Percentiles rank a stretch among this genome's conserved stretches.
These are phyloP conservation scores for Ashbya aceris DNA, from an alignment of 1,139 yeast genomes.

Conservation along the genomic window DNA sequence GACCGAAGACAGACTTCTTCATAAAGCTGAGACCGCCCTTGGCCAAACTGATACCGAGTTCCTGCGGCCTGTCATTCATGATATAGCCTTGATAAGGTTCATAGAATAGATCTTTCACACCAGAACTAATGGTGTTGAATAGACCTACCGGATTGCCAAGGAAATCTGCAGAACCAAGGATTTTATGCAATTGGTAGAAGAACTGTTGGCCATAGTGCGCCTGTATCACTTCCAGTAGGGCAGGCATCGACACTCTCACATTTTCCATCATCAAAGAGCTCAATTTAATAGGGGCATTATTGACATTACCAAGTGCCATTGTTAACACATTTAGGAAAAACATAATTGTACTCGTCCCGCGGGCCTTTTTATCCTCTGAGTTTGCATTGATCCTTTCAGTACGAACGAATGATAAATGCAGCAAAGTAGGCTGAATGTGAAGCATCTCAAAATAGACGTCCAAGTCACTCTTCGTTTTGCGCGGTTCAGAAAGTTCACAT, in stretches of 20 bases:
- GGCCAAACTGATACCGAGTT: conserved; percentile 88
- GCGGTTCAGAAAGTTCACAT: conserved; percentile 64
- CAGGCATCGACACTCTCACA: conserved; percentile 74
- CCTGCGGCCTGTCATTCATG: conserved; percentile 91
- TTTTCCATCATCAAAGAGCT: conserved; percentile 85
- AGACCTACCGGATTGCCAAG: conserved; percentile 96
- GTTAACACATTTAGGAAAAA: conserved; percentile 79
- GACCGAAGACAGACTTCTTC: conserved; percentile 89
- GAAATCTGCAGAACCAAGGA: conserved; percentile 92
- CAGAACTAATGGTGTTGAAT: conserved; percentile 86
- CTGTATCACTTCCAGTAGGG: conserved; percentile 58
- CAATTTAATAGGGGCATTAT: conserved; percentile 89
- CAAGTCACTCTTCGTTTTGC: conserved; percentile 44
- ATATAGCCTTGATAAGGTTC: conserved; percentile 96
- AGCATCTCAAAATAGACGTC: conserved; percentile 89
- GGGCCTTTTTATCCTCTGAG: conserved; percentile 42
- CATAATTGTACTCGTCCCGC: conserved; percentile 56
- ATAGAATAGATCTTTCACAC: conserved; percentile 91
- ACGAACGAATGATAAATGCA: conserved; percentile 84
- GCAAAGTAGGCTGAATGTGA: conserved; percentile 83
- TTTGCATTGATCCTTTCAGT: conserved; percentile 65
- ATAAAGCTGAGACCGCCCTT: conserved; percentile 92
- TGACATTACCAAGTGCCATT: conserved; percentile 95
- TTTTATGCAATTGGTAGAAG: conserved; percentile 83
- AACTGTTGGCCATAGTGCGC: conserved; percentile 92